These are phyloP conservation scores for Sugiyamaella valdiviana DNA, from an alignment of 805 yeast species.

Conservation along the genomic window DNA sequence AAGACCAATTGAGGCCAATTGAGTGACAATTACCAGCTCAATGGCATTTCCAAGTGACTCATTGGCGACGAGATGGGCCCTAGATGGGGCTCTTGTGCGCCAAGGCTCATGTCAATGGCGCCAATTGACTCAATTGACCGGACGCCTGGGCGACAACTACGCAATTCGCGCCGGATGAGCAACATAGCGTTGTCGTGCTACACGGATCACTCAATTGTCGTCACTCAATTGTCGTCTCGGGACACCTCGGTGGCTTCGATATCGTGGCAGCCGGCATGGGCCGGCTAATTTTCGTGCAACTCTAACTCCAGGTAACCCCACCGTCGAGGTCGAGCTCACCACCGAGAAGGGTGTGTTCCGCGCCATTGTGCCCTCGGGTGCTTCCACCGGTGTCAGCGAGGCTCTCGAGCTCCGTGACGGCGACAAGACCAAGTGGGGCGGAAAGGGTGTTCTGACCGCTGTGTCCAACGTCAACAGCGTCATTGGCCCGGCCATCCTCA, in stretches of 20 bases:
- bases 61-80: too few species aligned
- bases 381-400: slow-evolving; percentile 98
- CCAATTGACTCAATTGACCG: too few species aligned
- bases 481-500: slow-evolving; percentile 90
- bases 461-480: slow-evolving; percentile 90
- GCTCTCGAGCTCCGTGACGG: slow-evolving; percentile 98
- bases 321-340: slow-evolving; percentile 95
- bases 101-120: too few species aligned
- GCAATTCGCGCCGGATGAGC: too few species aligned
- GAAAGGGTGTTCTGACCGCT: slow-evolving; percentile 98
- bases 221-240: neutral
- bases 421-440: slow-evolving; percentile 95
- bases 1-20: too few species aligned
- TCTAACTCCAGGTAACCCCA: slow-evolving; percentile 62
- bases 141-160: too few species aligned
- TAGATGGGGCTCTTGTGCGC: too few species aligned
- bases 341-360: slow-evolving; percentile 93
- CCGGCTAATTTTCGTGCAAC: slow-evolving; percentile 4
- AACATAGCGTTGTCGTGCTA: neutral
- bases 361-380: slow-evolving; percentile 98
- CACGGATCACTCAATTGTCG: too few species aligned
- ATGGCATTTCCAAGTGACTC: too few species aligned
- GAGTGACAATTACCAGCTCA: too few species aligned
- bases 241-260: too few species aligned
- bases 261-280: neutral